These are phyloP conservation scores for Ogataea ganodermae DNA, from an alignment of 805 yeast species.

Conservation along the genomic window DNA sequence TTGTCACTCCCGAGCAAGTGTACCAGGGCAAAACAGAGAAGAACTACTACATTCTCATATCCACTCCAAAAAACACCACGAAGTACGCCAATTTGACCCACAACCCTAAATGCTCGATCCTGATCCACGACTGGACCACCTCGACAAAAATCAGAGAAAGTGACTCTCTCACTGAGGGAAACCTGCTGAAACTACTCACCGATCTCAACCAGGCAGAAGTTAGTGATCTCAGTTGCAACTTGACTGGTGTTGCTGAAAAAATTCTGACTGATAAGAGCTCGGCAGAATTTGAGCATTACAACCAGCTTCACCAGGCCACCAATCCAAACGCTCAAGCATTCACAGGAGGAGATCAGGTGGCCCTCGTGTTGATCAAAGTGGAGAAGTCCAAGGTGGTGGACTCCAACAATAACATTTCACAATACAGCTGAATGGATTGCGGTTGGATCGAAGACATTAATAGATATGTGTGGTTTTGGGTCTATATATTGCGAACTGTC, in stretches of 20 bases:
- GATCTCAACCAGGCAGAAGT: slow-evolving; percentile 78
- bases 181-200: slow-evolving; percentile 61
- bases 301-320: slow-evolving; percentile 57
- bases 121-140: slow-evolving; percentile 90
- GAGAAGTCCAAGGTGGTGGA: slow-evolving; percentile 79
- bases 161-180: slow-evolving; percentile 18
- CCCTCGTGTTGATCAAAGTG: slow-evolving; percentile 65
- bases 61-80: slow-evolving; percentile 70
- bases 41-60: slow-evolving; percentile 59
- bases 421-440: slow-evolving; percentile 20
- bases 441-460: slow-evolving; percentile 1
- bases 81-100: slow-evolving; percentile 68
- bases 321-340: slow-evolving; percentile 73
- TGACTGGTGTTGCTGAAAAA: slow-evolving; percentile 65
- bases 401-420: slow-evolving; percentile 58
- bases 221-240: slow-evolving; percentile 78
- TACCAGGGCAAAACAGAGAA: slow-evolving; percentile 21
- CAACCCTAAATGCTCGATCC: slow-evolving; percentile 78
- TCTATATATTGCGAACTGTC: slow-evolving; percentile 4
- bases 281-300: slow-evolving; percentile 60
- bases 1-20: slow-evolving; percentile 45
- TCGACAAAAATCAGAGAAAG: slow-evolving; percentile 25
- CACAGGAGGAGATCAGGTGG: slow-evolving; percentile 62
- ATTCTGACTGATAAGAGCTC: slow-evolving; percentile 45
- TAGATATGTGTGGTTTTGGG: slow-evolving; percentile 7